These are phyloP conservation scores for Suillus luteus DNA, from an alignment of 768 basidiomycete species.

Conservation along the genomic window DNA sequence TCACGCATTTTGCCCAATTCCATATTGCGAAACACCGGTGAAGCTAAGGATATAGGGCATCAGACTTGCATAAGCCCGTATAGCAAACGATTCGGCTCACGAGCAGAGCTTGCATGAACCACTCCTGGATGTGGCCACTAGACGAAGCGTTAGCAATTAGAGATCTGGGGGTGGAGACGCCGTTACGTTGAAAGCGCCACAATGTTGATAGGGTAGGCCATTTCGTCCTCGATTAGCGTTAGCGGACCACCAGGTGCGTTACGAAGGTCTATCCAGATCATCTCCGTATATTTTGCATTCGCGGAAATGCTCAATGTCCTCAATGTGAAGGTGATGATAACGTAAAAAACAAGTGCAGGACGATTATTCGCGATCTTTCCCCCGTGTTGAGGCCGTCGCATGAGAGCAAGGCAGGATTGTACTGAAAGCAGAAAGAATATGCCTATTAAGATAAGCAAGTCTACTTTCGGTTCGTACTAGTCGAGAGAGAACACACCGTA, in stretches of 20 bases:
- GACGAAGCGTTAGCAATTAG: not conserved
- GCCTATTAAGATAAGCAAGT: not conserved
- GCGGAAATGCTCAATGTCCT: slow-evolving; percentile 20
- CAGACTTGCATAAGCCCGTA: not conserved
- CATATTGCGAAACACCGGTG: not conserved
- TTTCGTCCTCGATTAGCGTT: not conserved
- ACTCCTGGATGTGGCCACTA: not conserved
- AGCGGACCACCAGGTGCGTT: not conserved
- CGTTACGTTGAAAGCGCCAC: not conserved
- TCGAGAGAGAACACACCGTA: slow-evolving; percentile 12
- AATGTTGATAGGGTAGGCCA: not conserved
- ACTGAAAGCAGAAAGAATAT: slow-evolving; percentile 9
- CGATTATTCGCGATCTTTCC: not conserved
- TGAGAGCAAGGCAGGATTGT: not conserved
- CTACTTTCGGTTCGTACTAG: not conserved
- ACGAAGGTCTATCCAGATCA: slow-evolving; percentile 1
- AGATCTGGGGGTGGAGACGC: not conserved
- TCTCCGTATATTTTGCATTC: slow-evolving; percentile 14
- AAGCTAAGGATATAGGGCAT: not conserved
- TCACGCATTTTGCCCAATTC: not conserved
- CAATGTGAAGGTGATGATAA: slow-evolving; percentile 15
- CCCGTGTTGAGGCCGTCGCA: not conserved
- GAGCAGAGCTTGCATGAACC: not conserved
- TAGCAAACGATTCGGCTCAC: not conserved
- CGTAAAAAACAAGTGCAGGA: not conserved